Percentiles rank a stretch among this genome's conserved stretches.
These are phyloP conservation scores for Amanita pallidorosea DNA, from an alignment of 768 basidiomycete species.

Conservation along the genomic window DNA sequence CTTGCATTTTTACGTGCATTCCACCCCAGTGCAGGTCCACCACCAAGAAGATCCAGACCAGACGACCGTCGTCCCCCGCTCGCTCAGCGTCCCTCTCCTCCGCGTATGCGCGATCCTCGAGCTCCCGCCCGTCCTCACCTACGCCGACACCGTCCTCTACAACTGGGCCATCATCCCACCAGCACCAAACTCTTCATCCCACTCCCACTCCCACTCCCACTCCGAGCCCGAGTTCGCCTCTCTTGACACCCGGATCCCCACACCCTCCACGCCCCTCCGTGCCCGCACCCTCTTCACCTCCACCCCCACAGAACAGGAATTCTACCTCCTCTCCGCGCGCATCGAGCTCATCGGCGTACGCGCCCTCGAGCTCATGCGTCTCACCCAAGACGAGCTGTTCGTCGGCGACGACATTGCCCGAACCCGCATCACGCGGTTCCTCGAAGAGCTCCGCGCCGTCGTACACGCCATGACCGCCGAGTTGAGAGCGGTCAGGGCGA, in stretches of 20 bases:
- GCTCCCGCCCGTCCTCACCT: slow-evolving; percentile 82
- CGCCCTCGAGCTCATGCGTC: slow-evolving; percentile 77
- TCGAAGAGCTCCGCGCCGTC: slow-evolving; percentile 49
- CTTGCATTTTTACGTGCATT: slow-evolving; percentile 72
- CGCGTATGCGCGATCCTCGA: slow-evolving; percentile 60
- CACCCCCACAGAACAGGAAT: slow-evolving; percentile 73
- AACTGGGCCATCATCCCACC: slow-evolving; percentile 51
- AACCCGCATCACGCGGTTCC: slow-evolving; percentile 52
- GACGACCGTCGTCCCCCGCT: slow-evolving; percentile 49
- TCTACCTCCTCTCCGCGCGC: slow-evolving; percentile 77
- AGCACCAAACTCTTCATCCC: no score
- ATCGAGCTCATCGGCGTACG: slow-evolving; percentile 82
- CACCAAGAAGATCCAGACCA: slow-evolving; percentile 10
- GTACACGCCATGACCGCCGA: slow-evolving; percentile 54
- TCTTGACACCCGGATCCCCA: background rate
- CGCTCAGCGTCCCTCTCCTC: slow-evolving; percentile 67
- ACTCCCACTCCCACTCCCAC: no score
- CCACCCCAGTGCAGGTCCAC: slow-evolving; percentile 22
- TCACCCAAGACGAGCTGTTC: slow-evolving; percentile 82
- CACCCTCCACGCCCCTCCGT: slow-evolving; percentile 39
- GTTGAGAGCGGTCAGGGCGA: slow-evolving; percentile 53
- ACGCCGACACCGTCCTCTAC: slow-evolving; percentile 86
- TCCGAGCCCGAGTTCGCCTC: slow-evolving; percentile 16
- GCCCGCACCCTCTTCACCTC: slow-evolving; percentile 67
- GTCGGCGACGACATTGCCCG: slow-evolving; percentile 58